Evolutionary conservation across 441 rosid genomes (phyloP).

Genomic region (Raphanus hybrid): DNA sequence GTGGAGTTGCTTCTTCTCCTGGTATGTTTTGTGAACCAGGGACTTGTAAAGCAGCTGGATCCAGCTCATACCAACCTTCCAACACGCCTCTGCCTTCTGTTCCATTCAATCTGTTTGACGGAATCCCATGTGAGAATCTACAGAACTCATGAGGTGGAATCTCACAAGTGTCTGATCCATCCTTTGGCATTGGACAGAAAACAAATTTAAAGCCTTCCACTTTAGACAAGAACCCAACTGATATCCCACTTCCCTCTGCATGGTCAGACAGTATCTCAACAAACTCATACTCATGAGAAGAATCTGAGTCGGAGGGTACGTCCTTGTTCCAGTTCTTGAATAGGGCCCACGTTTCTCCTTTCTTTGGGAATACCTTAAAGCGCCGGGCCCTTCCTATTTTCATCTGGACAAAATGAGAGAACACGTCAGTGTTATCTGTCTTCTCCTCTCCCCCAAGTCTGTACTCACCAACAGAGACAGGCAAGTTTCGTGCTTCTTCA

Average conservation of each 20-base stretch:
- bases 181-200: constrained; percentile 49
- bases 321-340: constrained; percentile 73
- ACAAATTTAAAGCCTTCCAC: constrained; percentile 69
- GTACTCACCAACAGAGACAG: constrained; percentile 33
- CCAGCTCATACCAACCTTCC: constrained; percentile 64
- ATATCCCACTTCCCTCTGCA: constrained; percentile 46
- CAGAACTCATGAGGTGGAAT: constrained; percentile 48
- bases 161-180: constrained; percentile 49
- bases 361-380: constrained; percentile 58
- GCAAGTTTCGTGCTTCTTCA: neutral
- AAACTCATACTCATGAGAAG: constrained; percentile 64
- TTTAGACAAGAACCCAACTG: constrained; percentile 65
- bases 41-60: constrained; percentile 66
- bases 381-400: constrained; percentile 46
- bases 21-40: constrained; percentile 35
- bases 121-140: constrained; percentile 64
- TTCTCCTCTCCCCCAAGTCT: constrained; percentile 48
- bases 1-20: constrained; percentile 49
- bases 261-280: constrained; percentile 71
- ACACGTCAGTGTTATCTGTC: constrained; percentile 47
- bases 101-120: constrained; percentile 59
- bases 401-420: constrained; percentile 61
- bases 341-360: constrained; percentile 86
- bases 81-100: constrained; percentile 57
- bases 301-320: constrained; percentile 49